Conservation (phyloP, 2,329 filamentous ascomycete genomes). For the Fusarium temperatum region DNA sequence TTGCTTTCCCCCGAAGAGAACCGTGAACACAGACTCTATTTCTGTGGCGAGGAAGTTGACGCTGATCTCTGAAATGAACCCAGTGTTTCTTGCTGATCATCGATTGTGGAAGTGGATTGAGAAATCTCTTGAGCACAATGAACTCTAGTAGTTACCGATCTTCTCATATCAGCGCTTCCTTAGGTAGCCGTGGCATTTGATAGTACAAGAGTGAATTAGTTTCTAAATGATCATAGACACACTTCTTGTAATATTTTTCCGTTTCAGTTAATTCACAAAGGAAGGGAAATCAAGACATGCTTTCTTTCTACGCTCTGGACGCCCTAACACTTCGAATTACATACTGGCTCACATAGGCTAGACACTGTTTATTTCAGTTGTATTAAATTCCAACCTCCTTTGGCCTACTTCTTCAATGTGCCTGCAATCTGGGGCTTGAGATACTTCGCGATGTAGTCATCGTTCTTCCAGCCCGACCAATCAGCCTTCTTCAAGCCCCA, state of each 20-base stretch:
- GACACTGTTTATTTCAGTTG: background rate
- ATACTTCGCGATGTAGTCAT: constrained; percentile 50
- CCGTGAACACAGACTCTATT: rapidly evolving
- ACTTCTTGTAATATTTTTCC: too few species aligned
- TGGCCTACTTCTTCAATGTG: background rate
- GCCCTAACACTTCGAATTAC: too few species aligned
- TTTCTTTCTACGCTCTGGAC: too few species aligned
- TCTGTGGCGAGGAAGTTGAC: background rate
- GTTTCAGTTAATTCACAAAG: too few species aligned
- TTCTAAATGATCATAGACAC: too few species aligned
- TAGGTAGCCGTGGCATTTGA: too few species aligned
- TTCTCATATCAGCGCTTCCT: too few species aligned
- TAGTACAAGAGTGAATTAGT: too few species aligned
- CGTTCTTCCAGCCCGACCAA: constrained; percentile 61
- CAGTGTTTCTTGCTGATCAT: background rate
- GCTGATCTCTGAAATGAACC: background rate
- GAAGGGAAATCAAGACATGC: too few species aligned
- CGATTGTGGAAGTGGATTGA: background rate
- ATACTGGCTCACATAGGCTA: too few species aligned
- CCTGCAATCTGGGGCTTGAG: constrained; percentile 17
- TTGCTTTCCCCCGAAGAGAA: background rate
- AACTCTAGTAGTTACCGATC: too few species aligned
- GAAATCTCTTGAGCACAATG: rapidly evolving
- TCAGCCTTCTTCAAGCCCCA: constrained; percentile 66
- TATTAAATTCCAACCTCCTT: rapidly evolving